Evolutionary conservation across 768 basidiomycete species (phyloP).

Genomic region (Russula virescens): DNA sequence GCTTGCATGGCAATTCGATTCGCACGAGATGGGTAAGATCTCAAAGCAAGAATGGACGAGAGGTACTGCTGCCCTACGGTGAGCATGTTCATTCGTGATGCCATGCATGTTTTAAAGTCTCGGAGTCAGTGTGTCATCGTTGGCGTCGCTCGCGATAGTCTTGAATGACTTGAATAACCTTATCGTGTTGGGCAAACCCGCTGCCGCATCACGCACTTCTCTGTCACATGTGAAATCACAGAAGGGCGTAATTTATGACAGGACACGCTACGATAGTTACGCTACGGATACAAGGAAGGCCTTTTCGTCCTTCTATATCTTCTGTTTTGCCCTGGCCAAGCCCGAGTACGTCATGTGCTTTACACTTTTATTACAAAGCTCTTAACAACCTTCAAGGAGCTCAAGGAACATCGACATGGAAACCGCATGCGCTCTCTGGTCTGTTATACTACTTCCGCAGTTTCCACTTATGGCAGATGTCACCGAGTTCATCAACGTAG

Average conservation of each 20-base stretch:
- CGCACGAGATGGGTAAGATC: slow-evolving; percentile 69
- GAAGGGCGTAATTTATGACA: slow-evolving; percentile 49
- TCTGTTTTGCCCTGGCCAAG: slow-evolving; percentile 67
- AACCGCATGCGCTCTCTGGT: slow-evolving; percentile 72
- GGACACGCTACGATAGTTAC: slow-evolving; percentile 45
- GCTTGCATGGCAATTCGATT: slow-evolving; percentile 67
- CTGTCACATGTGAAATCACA: slow-evolving; percentile 32
- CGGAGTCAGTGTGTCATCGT: slow-evolving; percentile 42
- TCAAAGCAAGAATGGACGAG: slow-evolving; percentile 64
- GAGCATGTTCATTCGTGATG: slow-evolving; percentile 24
- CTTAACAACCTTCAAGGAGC: slow-evolving; percentile 38
- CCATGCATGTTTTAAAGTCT: slow-evolving; percentile 8
- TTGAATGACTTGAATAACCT: slow-evolving; percentile 59
- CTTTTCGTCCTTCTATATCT: slow-evolving; percentile 63
- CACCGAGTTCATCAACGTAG: slow-evolving; percentile 58
- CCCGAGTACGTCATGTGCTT: slow-evolving; percentile 49
- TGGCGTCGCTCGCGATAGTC: slow-evolving; percentile 43
- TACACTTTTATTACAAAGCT: background rate
- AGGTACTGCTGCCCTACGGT: slow-evolving; percentile 46
- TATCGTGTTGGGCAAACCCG: slow-evolving; percentile 45
- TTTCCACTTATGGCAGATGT: slow-evolving; percentile 64
- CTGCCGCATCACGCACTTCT: slow-evolving; percentile 22
- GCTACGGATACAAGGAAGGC: slow-evolving; percentile 44
- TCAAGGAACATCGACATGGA: slow-evolving; percentile 80
- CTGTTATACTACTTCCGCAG: slow-evolving; percentile 61